These are phyloP conservation scores for Paracoccidioides brasiliensis DNA, from an alignment of 2,329 filamentous ascomycete species.

Conservation along the genomic window DNA sequence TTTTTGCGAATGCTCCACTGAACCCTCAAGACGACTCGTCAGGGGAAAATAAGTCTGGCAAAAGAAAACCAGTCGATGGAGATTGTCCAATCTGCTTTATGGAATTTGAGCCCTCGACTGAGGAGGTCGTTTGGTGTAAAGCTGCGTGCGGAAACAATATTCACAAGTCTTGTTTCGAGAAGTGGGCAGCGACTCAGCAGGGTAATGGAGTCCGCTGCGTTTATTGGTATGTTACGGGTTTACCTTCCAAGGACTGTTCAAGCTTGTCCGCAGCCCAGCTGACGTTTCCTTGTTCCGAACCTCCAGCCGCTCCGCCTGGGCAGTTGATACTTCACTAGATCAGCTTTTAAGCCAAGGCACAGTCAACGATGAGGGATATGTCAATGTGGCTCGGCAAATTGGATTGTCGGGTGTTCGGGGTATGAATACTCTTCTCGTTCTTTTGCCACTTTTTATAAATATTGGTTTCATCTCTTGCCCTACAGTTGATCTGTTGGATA, in stretches of 20 bases:
- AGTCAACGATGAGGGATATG: slow-evolving; percentile 29
- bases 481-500: background rate
- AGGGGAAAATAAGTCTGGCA: slow-evolving; percentile 29
- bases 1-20: slow-evolving; percentile 41
- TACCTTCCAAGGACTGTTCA: background rate
- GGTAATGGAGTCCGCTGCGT: slow-evolving; percentile 27
- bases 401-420: slow-evolving; percentile 28
- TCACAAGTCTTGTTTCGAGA: slow-evolving; percentile 44
- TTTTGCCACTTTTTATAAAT: background rate
- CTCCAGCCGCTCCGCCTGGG: slow-evolving; percentile 31
- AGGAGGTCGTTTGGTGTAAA: slow-evolving; percentile 45
- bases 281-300: background rate
- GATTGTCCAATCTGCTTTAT: slow-evolving; percentile 52
- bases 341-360: slow-evolving; percentile 18
- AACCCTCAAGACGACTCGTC: slow-evolving; percentile 30
- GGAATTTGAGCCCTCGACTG: slow-evolving; percentile 36
- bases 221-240: slow-evolving; percentile 27
- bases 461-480: background rate
- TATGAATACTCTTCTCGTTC: slow-evolving; percentile 14
- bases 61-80: slow-evolving; percentile 46
- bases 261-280: background rate
- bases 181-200: slow-evolving; percentile 33
- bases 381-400: slow-evolving; percentile 33
- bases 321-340: slow-evolving; percentile 17
- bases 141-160: slow-evolving; percentile 50